Evolutionary conservation across 2,329 filamentous ascomycete species (phyloP), one percentile per base, ranked within the genome.

Genomic region (Phialophora chinensis): DNA sequence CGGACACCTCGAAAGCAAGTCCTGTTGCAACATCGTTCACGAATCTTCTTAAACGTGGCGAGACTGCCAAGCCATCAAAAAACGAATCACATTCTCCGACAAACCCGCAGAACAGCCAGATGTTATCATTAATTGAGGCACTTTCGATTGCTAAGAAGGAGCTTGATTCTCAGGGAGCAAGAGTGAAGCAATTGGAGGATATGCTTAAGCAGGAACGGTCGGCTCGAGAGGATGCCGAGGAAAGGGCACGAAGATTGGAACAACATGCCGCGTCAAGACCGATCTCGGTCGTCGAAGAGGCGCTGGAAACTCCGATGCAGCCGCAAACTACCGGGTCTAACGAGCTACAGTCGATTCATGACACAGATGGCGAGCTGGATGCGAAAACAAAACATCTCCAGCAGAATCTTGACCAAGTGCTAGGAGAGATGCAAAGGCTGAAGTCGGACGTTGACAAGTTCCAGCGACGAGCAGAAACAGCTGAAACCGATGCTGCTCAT

Each of bases 101-200:
- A 20, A 79, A 79, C 49, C 77, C 79, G 55, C 87, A 90, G 71
- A 84, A 85, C 4, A 90, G 89, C 74, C 93, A 97, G 74, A 92
- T 97, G 62, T 81, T 94, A 4, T 88, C 91, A 20, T 83, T 99
- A 14, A 92, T 93, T 6, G 93, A 97, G 73, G 92, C 92, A 23
- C 82, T 99, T 52, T 91, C 90, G 62, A 88, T 87, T 66, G 91
- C 93, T 10, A 96, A 92, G 80, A 90, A 90, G 72, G 93, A 97
- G 75, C 87, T 97, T 50, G 93, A 96, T 73, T 86, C 84, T n/a
- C 93, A 97, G 76, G 88, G 87, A 59, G 85, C 88, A 50, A 88
- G 91, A 33, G 88, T 98, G 77, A 90, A 89, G 72, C 90, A 93
- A 73, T 81, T 98, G 12, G 94, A 98, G 76, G 85, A 87, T 65